These are phyloP conservation scores for Wickerhamomyces xylosicus DNA, from an alignment of 805 yeast species.

Conservation along the genomic window DNA sequence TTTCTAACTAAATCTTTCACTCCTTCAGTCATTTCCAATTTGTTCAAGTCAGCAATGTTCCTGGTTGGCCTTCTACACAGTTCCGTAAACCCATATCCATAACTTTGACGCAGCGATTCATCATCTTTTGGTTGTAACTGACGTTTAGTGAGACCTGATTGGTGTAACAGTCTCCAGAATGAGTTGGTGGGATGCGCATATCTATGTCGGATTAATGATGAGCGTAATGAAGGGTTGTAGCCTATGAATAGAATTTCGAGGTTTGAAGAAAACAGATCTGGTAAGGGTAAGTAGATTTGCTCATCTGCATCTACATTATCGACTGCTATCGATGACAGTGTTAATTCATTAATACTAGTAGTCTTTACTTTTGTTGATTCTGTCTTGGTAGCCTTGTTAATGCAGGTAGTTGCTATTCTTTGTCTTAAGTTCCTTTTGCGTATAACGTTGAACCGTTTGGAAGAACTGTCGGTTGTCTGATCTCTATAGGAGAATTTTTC, in stretches of 20 bases:
- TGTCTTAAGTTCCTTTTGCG: no score
- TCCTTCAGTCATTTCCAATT: constrained; percentile 40
- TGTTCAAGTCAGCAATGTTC: constrained; percentile 42
- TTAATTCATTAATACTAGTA: no score
- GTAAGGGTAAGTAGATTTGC: constrained; percentile 8
- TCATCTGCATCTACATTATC: no score
- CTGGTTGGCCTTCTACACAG: constrained; percentile 54
- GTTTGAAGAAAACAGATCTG: constrained; percentile 12
- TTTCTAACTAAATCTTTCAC: constrained; percentile 42
- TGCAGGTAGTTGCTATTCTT: no score
- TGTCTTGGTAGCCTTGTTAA: no score
- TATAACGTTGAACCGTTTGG: no score
- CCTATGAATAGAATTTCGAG: constrained; percentile 51
- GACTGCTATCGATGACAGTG: no score
- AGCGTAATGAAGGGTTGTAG: constrained; percentile 59
- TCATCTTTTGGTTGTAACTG: constrained; percentile 27
- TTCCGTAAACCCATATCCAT: constrained; percentile 61
- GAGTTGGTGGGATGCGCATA: constrained; percentile 62
- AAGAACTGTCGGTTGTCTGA: no score
- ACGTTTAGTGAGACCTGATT: constrained; percentile 32
- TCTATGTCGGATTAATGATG: constrained; percentile 53
- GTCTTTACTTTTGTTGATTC: no score
- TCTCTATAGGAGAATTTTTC: no score
- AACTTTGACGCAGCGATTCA: constrained; percentile 25
- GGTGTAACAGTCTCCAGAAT: constrained; percentile 57